These are phyloP conservation scores for Pseudogymnoascus sp. DNA, from an alignment of 2,329 filamentous ascomycete genomes.

Conservation along the genomic window DNA sequence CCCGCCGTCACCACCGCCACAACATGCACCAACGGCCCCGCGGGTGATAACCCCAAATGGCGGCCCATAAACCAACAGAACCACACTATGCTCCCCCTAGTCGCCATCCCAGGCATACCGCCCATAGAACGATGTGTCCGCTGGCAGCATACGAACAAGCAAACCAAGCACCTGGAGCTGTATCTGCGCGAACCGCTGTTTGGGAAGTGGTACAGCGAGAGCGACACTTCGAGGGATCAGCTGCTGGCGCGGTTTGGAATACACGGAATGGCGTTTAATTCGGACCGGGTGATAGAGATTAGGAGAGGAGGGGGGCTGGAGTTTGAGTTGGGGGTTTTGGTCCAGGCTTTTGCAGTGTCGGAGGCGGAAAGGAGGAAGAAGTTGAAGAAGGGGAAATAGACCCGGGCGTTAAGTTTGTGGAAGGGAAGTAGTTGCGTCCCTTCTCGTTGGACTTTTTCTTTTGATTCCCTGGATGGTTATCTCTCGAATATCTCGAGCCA, in stretches of 20 bases:
- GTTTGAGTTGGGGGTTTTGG: background rate
- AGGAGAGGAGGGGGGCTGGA: background rate
- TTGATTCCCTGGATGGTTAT: background rate
- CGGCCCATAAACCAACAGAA: background rate
- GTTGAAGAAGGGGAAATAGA: background rate
- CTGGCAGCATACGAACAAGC: background rate
- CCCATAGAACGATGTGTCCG: background rate
- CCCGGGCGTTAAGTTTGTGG: background rate
- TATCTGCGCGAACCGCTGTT: background rate
- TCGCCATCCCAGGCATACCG: background rate
- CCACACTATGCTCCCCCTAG: background rate
- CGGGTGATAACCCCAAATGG: background rate
- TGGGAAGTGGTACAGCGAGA: background rate
- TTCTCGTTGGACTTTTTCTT: background rate
- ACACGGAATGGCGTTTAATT: background rate
- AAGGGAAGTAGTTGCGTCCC: background rate
- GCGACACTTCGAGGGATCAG: background rate
- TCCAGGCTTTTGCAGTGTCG: background rate
- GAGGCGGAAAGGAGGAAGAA: conserved; percentile 2
- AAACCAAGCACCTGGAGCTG: background rate
- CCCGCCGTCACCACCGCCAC: background rate
- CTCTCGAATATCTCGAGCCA: background rate
- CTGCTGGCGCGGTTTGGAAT: background rate
- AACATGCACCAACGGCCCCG: background rate
- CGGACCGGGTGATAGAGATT: background rate